These are phyloP conservation scores for Yamadazyma diddensiae DNA, from an alignment of 1,139 yeast genomes.

Conservation along the genomic window DNA sequence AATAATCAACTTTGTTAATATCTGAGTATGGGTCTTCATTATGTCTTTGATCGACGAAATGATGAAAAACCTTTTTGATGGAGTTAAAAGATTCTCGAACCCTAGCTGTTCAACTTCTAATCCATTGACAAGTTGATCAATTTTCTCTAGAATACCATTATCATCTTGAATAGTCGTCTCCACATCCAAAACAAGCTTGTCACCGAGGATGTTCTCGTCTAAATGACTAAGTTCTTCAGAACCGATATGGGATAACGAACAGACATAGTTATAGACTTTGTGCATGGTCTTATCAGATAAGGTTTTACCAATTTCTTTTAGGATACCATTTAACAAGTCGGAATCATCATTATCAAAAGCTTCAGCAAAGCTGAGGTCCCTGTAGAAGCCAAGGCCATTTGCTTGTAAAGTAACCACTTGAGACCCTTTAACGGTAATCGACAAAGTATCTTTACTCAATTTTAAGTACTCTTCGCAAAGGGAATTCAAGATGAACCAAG, in stretches of 20 bases:
- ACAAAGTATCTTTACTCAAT: constrained; percentile 51
- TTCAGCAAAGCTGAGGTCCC: constrained; percentile 36
- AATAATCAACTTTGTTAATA: constrained; percentile 10
- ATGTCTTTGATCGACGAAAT: constrained; percentile 11
- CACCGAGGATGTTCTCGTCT: constrained; percentile 7
- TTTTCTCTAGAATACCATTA: constrained; percentile 8
- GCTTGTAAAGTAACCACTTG: constrained; percentile 23
- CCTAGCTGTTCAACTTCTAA: constrained; percentile 7
- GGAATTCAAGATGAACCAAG: constrained; percentile 60
- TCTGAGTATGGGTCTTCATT: constrained; percentile 8
- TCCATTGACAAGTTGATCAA: constrained; percentile 21
- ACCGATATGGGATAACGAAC: constrained; percentile 1
- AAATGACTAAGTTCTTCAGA: constrained; percentile 7
- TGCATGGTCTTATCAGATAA: constrained; percentile 26
- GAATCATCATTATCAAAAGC: constrained; percentile 17
- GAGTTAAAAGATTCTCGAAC: constrained; percentile 6
- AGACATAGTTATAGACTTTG: constrained; percentile 18
- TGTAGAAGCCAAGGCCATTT: constrained; percentile 33
- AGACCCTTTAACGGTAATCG: constrained; percentile 12
- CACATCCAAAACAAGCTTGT: constrained; percentile 6
- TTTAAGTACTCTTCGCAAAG: constrained; percentile 66
- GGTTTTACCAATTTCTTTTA: constrained; percentile 9
- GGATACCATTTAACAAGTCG: constrained; percentile 9
- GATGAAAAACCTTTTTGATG: constrained; percentile 3
- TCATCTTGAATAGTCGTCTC: no score